A percentile compares a stretch with the other conserved stretches of the same genome.
These are phyloP conservation scores for Przewalskia tangutica DNA, from an alignment of 257 asterid species.

Conservation along the genomic window DNA sequence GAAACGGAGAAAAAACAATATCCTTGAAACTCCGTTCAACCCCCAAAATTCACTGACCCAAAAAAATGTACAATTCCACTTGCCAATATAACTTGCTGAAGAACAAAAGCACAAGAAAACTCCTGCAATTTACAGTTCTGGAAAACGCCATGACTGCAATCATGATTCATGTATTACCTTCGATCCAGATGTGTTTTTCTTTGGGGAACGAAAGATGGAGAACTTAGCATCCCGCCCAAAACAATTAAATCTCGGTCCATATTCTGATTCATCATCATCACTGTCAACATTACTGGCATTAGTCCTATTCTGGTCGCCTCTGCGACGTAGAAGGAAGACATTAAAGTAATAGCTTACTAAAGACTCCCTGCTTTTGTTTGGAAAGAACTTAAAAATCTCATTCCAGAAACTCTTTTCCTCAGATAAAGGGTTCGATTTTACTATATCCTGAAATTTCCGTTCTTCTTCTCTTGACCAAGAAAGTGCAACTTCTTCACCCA, in stretches of 20 bases:
- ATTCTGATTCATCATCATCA: slow-evolving; percentile 48
- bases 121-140: slow-evolving; percentile 28
- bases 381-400: slow-evolving; percentile 23
- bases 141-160: background rate
- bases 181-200: slow-evolving; percentile 24
- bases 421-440: slow-evolving; percentile 17
- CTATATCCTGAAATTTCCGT: slow-evolving; percentile 22
- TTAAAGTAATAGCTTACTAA: slow-evolving; percentile 27
- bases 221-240: slow-evolving; percentile 37
- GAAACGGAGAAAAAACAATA: background rate
- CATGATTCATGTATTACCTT: slow-evolving; percentile 16
- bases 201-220: slow-evolving; percentile 68
- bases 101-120: slow-evolving; percentile 11
- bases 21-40: background rate
- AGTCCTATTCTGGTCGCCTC: slow-evolving; percentile 64
- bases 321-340: slow-evolving; percentile 32
- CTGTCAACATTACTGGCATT: slow-evolving; percentile 38
- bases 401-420: slow-evolving; percentile 24
- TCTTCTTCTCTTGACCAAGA: slow-evolving; percentile 33
- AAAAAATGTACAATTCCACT: background rate
- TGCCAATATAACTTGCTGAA: background rate
- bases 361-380: slow-evolving; percentile 12
- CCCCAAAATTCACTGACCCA: background rate
- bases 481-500: slow-evolving; percentile 31
- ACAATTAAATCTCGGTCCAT: slow-evolving; percentile 1